Base-by-base conservation (phyloP, 2,329 filamentous ascomycete species). In the Xylaria sp. region DNA sequence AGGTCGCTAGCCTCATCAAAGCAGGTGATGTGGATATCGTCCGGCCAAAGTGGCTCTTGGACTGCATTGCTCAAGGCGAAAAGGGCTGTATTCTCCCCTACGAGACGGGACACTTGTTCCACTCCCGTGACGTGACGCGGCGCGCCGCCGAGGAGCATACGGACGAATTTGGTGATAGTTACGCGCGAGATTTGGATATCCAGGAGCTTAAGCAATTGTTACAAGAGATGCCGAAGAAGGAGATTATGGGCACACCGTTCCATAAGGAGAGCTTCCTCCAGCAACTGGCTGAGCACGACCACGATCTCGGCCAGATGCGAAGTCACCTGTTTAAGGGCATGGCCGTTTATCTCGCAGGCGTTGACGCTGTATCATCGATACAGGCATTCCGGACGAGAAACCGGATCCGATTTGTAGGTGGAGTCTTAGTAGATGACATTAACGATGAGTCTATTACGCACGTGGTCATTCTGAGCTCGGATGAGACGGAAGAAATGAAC, bases 141-240 rank as follows among this genome's bases (percentile, higher is more conserved):
- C 79, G 79, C 6, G 79, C 81, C 7, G 85, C 89, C 9, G 80
- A 84, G 37, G 77, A 78, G 3, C 91, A 90, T 65, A 82, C 90
- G 1, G 95, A 99, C 73, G 79, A 82, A 54, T 95, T 87, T 68
- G 90, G 90, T 0, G 95, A 99, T 73, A 93, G 92, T 71, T 98
- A 91, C 75, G 84, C 87, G 0, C 82, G 93, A 4, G 87, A 96
- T 68, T 78, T 90, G 8, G 82, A 80, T 0, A 68, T 84, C 0
- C 82, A 86, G 1, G 90, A 94, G 69, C 81, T 97, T 48, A 79
- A 75, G 38, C 72, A 73, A 3, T 72, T 88, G 0, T 65, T 88
- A 44, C 70, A 69, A 7, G 72, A 76, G 2, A 87, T 88, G 80
- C 79, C 81, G 0, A 80, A 82, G 65, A 77, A 79, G n/a, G 75